Evolutionary conservation across 2,329 filamentous ascomycete genomes (phyloP), one percentile per base, ranked within the genome.

Genomic region (Apiospora marii): DNA sequence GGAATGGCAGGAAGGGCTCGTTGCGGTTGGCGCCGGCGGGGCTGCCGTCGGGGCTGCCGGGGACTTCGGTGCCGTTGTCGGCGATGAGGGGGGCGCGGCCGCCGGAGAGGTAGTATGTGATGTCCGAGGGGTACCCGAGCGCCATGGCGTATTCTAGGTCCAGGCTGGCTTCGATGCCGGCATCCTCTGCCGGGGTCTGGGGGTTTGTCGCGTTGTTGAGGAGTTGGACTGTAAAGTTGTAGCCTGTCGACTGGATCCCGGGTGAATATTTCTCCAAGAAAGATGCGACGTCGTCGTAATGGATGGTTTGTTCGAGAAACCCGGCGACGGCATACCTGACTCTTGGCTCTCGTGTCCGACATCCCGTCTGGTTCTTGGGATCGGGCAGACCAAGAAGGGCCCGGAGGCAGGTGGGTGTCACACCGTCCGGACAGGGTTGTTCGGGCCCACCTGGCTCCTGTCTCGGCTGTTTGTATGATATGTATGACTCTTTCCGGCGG

Each of bases 91-190:
- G 86, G 4, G 87, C 88, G 27, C 81, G 82, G 22, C 90, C 90
- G 13, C 85, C 89, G 2, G 87, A 90, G 4, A 86, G 87, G 76
- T 87, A 91, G 71, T 84, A 87, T 1, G 82, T 86, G 27, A 89
- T 83, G 13, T 84, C 82, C 2, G 85, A 85, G 22, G 86, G 84
- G 75, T 85, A 87, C 34, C 84, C 85, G 69, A 91, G 81, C 6
- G 87, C 83, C 7, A 87, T 77, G 6, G 88, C 85, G 53, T 89
- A 88, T 74, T 91, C 86, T 6, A 89, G 85, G 76, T 92, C 89
- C 43, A 92, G 80, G 71, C 88, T 90, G 49, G 88, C 90, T 76
- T 92, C 90, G 0, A 82, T 77, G 73, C 84, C 78, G 24, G 76
- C 85, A 4, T 30, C 16, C 2, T 64, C 27, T 30, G 58, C 22